Base-by-base conservation (phyloP, 2,329 filamentous ascomycete genomes). In the Paecilomyces niveus region DNA sequence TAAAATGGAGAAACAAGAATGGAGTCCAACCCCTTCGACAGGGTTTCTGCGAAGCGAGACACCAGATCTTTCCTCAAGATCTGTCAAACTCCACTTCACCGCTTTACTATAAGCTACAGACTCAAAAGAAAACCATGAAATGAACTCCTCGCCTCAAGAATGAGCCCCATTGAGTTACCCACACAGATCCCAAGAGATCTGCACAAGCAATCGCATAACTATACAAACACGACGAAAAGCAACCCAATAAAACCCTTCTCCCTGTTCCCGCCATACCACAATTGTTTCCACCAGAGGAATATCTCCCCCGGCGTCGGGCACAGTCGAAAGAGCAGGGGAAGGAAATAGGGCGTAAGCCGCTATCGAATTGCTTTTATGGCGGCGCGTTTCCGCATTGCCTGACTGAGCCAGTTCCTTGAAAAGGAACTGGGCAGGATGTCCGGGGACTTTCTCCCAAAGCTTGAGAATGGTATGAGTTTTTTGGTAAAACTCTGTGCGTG, bases 401-500 rank as follows among this genome's bases (percentile, higher is more conserved):
- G 80, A 75, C 78, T 69, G 54, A 57, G 62, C 60, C 70, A 66
- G 63, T 62, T 45, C 56, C 67, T 64, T 57, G 64, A 59, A 65
- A 72, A 68, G 63, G 67, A 69, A 72, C 60, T 68, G 72, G 76
- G 79, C 82, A 83, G 83, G 79, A 63, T 87, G 92, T 97, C 93
- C 93, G 93, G 93, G 93, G 93, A 97, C 93, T 97, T 97, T 97
- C 93, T 96, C 93, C 93, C 92, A 94, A 97, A 97, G 92, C 92
- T 73, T 69, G 58, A 57, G 68, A 68, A 65, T 73, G 70, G 68
- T 71, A 69, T 69, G 75, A 68, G 69, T 72, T 71, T 84, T 32
- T 45, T 9, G 52, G 1, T 22, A 54, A 61, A 65, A 66, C 82
- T 89, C 90, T 88, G 90, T 96, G 80, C 88, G 90, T 92, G 79